phyloP scores from a whole-genome alignment of 1,284 basidiomycete genomes.

The Trametes pubescens region DNA sequence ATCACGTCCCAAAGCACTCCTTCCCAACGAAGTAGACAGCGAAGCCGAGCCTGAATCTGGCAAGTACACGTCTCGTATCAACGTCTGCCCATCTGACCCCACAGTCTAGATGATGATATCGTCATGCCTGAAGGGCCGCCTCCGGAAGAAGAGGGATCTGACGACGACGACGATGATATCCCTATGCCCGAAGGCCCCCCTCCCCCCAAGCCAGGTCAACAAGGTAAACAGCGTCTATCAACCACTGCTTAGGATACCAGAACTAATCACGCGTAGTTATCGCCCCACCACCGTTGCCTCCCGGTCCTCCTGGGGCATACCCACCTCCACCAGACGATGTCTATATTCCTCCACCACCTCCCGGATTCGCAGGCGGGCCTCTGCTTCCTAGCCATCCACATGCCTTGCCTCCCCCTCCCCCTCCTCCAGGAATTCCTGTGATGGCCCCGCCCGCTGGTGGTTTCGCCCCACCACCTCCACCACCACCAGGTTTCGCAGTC shows the following conservation, averaged over 20 bases:
- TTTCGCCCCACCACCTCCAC: constrained; percentile 38
- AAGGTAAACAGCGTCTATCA: constrained; percentile 15
- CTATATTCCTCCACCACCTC: constrained; percentile 25
- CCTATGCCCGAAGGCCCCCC: constrained; percentile 87
- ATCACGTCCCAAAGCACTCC: constrained; percentile 54
- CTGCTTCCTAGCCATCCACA: constrained; percentile 28
- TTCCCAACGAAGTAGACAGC: constrained; percentile 68
- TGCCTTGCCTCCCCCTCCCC: constrained; percentile 38
- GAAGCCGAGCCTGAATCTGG: constrained; percentile 62
- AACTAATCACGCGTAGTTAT: constrained; percentile 8
- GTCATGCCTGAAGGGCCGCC: constrained; percentile 80
- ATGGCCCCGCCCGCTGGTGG: constrained; percentile 22
- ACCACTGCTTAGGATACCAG: not conserved
- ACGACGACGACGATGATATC: constrained; percentile 80
- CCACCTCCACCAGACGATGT: constrained; percentile 6
- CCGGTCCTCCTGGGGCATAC: constrained; percentile 20
- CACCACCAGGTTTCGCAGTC: constrained; percentile 41
- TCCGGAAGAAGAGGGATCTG: constrained; percentile 55
- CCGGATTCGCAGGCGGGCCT: constrained; percentile 37
- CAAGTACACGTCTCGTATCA: constrained; percentile 25
- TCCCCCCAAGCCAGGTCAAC: constrained; percentile 49
- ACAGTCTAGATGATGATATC: constrained; percentile 61
- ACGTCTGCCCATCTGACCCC: not conserved
- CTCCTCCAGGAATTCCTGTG: constrained; percentile 37
- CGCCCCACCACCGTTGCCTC: constrained; percentile 38